These are phyloP conservation scores for Dinochytrium kinnereticum DNA, from an alignment of 371 early-diverging fungal genomes.

Conservation along the genomic window DNA sequence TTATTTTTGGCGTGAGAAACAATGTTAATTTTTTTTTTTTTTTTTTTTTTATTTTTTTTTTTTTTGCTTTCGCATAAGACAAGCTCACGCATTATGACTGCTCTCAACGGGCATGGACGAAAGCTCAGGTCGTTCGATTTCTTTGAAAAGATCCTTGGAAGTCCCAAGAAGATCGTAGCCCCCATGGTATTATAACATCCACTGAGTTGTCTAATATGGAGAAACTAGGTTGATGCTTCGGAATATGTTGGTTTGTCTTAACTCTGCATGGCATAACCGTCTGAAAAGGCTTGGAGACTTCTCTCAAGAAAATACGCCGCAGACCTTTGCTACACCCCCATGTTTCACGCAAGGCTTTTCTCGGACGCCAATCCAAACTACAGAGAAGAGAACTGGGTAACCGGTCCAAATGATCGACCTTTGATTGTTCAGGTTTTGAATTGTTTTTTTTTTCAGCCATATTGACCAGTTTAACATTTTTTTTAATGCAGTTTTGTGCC, in stretches of 20 bases:
- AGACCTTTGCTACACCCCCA: conserved; percentile 97
- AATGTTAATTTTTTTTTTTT: neutral
- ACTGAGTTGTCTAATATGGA: neutral
- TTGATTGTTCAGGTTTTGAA: conserved; percentile 84
- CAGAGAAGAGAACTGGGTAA: conserved; percentile 76
- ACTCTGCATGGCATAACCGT: neutral
- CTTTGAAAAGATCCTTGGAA: conserved; percentile 68
- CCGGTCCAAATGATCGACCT: conserved; percentile 80
- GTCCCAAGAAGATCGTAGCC: conserved; percentile 82
- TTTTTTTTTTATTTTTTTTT: neutral
- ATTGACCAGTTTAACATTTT: neutral
- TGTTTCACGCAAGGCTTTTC: conserved; percentile 95
- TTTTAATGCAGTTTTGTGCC: conserved; percentile 87
- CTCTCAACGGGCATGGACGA: neutral
- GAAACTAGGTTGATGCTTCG: conserved; percentile 70
- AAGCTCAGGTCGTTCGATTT: conserved; percentile 85
- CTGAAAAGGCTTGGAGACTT: conserved; percentile 91
- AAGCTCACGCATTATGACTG: no score
- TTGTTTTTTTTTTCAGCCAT: neutral
- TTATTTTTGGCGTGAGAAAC: neutral
- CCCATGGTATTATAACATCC: conserved; percentile 78
- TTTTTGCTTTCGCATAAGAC: neutral
- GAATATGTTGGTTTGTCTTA: conserved; percentile 24
- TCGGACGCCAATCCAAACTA: conserved; percentile 57
- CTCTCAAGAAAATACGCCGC: conserved; percentile 90